Conservation (phyloP, 495 filamentous ascomycete species). For the Chaetomium fimeti region DNA sequence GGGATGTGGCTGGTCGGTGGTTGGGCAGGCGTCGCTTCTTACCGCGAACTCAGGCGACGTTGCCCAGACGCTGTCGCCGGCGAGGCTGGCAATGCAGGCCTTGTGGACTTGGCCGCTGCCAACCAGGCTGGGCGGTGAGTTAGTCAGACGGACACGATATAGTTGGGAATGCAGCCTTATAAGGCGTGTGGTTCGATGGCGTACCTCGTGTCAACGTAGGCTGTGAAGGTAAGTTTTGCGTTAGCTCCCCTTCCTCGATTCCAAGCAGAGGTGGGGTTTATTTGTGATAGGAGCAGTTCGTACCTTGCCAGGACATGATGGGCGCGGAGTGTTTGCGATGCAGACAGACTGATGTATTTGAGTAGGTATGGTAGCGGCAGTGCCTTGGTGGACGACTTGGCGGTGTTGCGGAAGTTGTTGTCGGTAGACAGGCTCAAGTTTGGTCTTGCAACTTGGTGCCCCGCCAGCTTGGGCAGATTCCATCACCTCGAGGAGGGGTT, state of each 20-base stretch:
- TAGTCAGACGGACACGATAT: not conserved
- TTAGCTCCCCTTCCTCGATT: slow-evolving; percentile 38
- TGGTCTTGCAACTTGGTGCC: slow-evolving; percentile 16
- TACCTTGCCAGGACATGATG: slow-evolving; percentile 62
- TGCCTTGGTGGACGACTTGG: slow-evolving; percentile 13
- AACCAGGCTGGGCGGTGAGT: slow-evolving; percentile 61
- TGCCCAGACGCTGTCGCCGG: slow-evolving; percentile 84
- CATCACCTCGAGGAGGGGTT: slow-evolving; percentile 3
- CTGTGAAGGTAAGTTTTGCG: slow-evolving; percentile 33
- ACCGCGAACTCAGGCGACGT: slow-evolving; percentile 67
- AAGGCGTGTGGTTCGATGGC: not conserved
- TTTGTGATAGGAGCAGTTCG: slow-evolving; percentile 21
- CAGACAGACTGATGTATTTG: slow-evolving; percentile 1
- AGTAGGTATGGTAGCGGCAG: not conserved
- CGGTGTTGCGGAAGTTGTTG: slow-evolving; percentile 16
- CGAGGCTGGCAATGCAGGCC: slow-evolving; percentile 79
- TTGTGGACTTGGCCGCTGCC: slow-evolving; percentile 80
- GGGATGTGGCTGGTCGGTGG: not conserved
- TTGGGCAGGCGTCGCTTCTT: slow-evolving; percentile 36
- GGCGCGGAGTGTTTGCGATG: slow-evolving; percentile 16
- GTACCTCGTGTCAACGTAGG: slow-evolving; percentile 53
- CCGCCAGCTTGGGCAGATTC: slow-evolving; percentile 24
- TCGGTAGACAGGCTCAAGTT: slow-evolving; percentile 23
- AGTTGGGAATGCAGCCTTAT: not conserved
- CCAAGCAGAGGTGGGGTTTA: slow-evolving; percentile 38